Conservation (phyloP, 306 rosid species). For the Corylus americana region DNA sequence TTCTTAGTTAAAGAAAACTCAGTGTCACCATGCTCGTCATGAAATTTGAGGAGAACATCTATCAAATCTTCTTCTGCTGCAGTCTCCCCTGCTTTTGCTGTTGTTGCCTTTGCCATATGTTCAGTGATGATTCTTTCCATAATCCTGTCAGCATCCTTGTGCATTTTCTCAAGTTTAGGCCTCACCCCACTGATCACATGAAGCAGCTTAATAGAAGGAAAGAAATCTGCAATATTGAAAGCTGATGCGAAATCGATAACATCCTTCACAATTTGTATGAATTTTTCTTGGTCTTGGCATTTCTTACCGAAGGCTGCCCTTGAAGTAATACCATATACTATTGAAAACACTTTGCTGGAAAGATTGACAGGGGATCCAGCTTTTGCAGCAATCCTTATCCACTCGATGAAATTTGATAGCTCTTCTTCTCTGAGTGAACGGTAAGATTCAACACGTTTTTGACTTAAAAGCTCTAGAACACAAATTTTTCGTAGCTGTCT, state of each 20-base stretch:
- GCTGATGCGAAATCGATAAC: background rate
- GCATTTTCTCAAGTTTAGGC: constrained; percentile 10
- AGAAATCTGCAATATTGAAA: constrained; percentile 13
- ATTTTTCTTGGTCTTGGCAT: constrained; percentile 20
- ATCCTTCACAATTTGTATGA: background rate
- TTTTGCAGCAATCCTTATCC: background rate
- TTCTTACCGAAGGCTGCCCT: constrained; percentile 22
- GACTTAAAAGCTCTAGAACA: too few species aligned
- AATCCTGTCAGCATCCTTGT: background rate
- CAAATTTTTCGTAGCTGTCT: constrained; percentile 1
- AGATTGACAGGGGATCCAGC: constrained; percentile 5
- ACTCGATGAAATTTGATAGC: background rate
- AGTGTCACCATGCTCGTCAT: background rate
- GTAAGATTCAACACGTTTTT: constrained; percentile 29
- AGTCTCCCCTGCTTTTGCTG: background rate
- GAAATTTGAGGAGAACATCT: constrained; percentile 33
- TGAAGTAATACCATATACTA: background rate
- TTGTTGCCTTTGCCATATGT: background rate
- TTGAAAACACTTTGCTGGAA: background rate
- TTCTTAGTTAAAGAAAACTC: background rate
- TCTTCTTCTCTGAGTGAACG: constrained; percentile 21
- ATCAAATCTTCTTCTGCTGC: constrained; percentile 18
- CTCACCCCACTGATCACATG: constrained; percentile 14
- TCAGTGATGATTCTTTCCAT: constrained; percentile 24
- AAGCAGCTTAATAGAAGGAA: constrained; percentile 30